A percentile compares a stretch with the other conserved stretches of the same genome.
Evolutionary conservation across 1,284 basidiomycete species (phyloP).

Genomic region (Ganoderma sinense): DNA sequence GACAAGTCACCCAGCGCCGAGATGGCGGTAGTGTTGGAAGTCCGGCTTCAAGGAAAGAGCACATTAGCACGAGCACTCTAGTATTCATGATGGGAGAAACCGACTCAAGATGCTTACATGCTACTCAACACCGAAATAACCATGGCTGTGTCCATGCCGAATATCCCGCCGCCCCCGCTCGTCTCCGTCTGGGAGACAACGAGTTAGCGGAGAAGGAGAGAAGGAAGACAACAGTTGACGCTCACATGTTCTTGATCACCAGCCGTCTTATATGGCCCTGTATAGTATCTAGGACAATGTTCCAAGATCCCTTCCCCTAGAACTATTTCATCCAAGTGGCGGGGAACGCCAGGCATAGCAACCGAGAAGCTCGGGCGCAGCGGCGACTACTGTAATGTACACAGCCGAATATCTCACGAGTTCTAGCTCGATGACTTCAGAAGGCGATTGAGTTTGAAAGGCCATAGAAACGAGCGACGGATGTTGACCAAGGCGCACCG

Average conservation of each 20-base stretch:
- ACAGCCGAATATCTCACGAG: neutral
- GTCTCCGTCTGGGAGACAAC: neutral
- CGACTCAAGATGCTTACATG: neutral
- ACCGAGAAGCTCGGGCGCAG: constrained; percentile 1
- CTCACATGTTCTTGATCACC: neutral
- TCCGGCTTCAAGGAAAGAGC: neutral
- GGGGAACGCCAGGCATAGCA: neutral
- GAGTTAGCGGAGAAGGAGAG: neutral
- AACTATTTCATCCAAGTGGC: neutral
- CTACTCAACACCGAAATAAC: neutral
- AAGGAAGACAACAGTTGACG: neutral
- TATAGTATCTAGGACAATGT: neutral
- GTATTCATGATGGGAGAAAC: neutral
- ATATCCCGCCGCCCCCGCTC: neutral
- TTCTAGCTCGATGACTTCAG: neutral
- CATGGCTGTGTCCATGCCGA: neutral
- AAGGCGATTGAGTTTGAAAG: too few species aligned
- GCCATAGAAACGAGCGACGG: too few species aligned
- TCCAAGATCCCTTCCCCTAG: neutral
- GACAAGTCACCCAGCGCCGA: neutral
- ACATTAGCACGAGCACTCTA: neutral
- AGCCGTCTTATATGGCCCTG: neutral
- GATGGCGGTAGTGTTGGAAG: neutral
- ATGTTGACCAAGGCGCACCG: too few species aligned
- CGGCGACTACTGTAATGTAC: neutral